phyloP scores from a whole-genome alignment of 805 yeast species.

The Starmerella lactis-condensi region DNA sequence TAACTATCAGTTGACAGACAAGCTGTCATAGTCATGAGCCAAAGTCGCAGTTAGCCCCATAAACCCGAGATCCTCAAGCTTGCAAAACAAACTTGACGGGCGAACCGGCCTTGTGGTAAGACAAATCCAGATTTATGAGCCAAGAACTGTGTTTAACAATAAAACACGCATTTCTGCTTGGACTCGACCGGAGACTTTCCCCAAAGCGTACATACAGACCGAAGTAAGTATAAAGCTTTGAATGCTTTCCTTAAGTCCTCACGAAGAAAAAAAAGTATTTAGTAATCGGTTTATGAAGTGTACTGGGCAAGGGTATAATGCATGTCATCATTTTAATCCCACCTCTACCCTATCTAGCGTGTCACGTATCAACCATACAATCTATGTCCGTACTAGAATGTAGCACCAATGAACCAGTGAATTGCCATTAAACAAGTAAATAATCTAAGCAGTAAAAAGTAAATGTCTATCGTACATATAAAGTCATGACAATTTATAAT shows the following conservation, averaged over 20 bases:
- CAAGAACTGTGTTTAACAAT: conserved; percentile 1
- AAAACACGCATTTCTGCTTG: conserved; percentile 17
- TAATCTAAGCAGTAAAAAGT: not conserved
- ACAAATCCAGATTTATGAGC: not conserved
- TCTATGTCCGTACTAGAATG: too few relatives aligned
- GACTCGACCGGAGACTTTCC: conserved; percentile 23
- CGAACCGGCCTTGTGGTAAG: not conserved
- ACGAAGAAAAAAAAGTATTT: conserved; percentile 5
- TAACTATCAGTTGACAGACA: conserved; percentile 18
- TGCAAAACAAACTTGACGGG: not conserved
- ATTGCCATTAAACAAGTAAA: conserved; percentile 1
- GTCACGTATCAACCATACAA: not conserved
- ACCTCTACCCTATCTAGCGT: not conserved
- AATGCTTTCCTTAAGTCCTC: conserved; percentile 16
- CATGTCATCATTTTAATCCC: too few relatives aligned
- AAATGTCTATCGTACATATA: not conserved
- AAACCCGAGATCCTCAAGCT: not conserved
- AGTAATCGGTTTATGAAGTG: too few relatives aligned
- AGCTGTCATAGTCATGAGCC: conserved; percentile 14
- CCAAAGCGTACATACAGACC: conserved; percentile 18
- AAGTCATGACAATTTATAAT: conserved; percentile 12
- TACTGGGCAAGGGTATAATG: too few relatives aligned
- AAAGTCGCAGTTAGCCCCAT: conserved; percentile 3
- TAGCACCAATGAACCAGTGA: too few relatives aligned
- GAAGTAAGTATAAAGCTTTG: conserved; percentile 18